Evolutionary conservation across 371 early-diverging fungal genomes (phyloP).

Genomic region (Neoconidiobolus thromboides): DNA sequence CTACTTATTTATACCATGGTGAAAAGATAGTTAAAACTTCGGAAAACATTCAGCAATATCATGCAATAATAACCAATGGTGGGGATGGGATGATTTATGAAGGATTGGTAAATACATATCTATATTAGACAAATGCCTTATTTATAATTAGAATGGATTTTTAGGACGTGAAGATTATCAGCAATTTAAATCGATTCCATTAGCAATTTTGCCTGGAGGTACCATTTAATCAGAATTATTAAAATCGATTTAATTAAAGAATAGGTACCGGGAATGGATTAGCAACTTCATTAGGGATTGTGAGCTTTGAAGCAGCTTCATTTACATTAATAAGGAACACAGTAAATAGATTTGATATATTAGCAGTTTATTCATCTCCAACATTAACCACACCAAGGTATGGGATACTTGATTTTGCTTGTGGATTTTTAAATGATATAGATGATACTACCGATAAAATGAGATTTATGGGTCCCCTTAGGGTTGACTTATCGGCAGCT

Average conservation of each 20-base stretch:
- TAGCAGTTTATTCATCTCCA: neutral
- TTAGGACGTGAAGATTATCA: neutral
- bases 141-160: neutral
- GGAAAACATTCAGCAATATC: no score
- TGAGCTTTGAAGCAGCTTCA: neutral
- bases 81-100: slow-evolving; percentile 3
- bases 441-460: neutral
- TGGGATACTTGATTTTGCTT: neutral
- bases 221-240: neutral
- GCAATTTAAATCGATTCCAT: neutral
- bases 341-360: neutral
- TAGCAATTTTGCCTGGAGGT: slow-evolving; percentile 3
- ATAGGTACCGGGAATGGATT: slow-evolving; percentile 1
- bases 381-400: neutral
- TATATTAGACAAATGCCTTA: neutral
- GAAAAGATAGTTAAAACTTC: no score
- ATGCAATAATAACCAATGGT: neutral
- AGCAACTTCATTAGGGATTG: neutral
- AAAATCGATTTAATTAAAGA: neutral
- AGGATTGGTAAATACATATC: neutral
- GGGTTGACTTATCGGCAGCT: neutral
- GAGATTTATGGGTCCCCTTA: neutral
- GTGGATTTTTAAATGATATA: neutral
- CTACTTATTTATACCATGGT: no score
- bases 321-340: neutral